phyloP scores from a whole-genome alignment of 768 basidiomycete species.

The Leccinellum luteum region DNA sequence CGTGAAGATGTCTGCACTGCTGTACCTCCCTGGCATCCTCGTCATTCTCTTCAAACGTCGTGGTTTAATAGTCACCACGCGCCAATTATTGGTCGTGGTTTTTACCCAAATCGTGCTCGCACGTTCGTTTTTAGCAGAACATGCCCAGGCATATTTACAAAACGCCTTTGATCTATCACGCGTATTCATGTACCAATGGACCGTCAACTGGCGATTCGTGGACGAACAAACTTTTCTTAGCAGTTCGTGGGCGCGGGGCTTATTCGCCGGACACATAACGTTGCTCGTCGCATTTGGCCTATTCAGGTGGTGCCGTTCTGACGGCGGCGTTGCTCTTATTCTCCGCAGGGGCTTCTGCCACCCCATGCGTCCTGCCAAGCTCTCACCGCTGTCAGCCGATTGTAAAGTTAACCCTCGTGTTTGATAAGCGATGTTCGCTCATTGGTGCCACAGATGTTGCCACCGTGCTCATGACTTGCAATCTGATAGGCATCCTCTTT shows the following conservation, averaged over 20 bases:
- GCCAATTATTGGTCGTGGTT: conserved; percentile 42
- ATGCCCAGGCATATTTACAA: conserved; percentile 62
- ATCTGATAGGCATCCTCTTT: conserved; percentile 87
- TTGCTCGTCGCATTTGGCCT: conserved; percentile 64
- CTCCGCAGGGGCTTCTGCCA: conserved; percentile 51
- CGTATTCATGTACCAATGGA: conserved; percentile 93
- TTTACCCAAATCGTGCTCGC: conserved; percentile 60
- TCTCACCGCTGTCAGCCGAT: conserved; percentile 51
- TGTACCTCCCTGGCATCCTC: conserved; percentile 87
- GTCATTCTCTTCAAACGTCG: conserved; percentile 76
- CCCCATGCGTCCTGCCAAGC: conserved; percentile 50
- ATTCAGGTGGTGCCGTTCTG: conserved; percentile 69
- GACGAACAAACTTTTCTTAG: conserved; percentile 75
- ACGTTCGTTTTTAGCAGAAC: conserved; percentile 61
- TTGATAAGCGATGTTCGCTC: conserved; percentile 10
- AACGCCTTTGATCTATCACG: conserved; percentile 87
- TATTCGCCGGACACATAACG: conserved; percentile 66
- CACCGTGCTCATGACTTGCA: conserved; percentile 85
- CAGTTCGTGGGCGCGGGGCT: conserved; percentile 50
- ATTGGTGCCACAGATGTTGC: conserved; percentile 57
- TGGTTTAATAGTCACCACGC: conserved; percentile 53
- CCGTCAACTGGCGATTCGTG: conserved; percentile 95
- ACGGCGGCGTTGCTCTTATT: conserved; percentile 64
- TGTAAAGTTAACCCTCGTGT: conserved; percentile 45
- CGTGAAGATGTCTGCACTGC: conserved; percentile 90